Base-by-base conservation (phyloP, 352 stramenopile genomes). In the Phytophthora tentaculata region DNA sequence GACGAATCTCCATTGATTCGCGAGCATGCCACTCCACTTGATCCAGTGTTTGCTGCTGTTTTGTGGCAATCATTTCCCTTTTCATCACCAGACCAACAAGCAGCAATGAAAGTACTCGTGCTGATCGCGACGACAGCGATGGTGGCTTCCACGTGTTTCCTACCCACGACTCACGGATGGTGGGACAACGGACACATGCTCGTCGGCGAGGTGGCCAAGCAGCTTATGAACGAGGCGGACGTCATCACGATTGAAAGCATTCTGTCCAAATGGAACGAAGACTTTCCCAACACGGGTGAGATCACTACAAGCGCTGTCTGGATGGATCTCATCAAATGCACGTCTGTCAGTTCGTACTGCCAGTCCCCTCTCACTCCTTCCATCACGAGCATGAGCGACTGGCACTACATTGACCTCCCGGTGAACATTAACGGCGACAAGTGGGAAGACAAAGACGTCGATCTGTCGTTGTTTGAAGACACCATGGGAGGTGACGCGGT, bases 101-200 rank as follows among this genome's bases (percentile, higher is more conserved):
- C 32, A 39, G 32, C 32, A 8, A 84, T 84, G 73, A 84, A 81
- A 67, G 24, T 74, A 37, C 70, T 80, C 17, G 61, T 62, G 14
- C 7, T 14, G 10, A 39, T 39, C 32, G 32, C 32, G 10, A 9
- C 32, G 32, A 39, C 32, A 37, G 24, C 43, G 24, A 55, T 16
- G 32, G 17, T 61, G 24, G 52, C 70, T 7, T 50, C 43, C 2
- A 32, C 62, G 17, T 28, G 55, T 5, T 68, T 70, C 50, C 39
- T 76, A 14, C 74, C 77, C 9, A 55, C 53, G 7, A 62, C 67
- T 5, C 41, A 58, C 1, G 82, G 44, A 14, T 89, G 80, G 80
- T 90, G 82, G 82, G 82, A 90, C 68, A 87, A 85, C 24, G 80
- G 77, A 32, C 82, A 90, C 78, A 87, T 88, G 82, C 61, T 88